phyloP scores from a whole-genome alignment of 2,329 filamentous ascomycete species.

The Fusarium pseudograminearum region DNA sequence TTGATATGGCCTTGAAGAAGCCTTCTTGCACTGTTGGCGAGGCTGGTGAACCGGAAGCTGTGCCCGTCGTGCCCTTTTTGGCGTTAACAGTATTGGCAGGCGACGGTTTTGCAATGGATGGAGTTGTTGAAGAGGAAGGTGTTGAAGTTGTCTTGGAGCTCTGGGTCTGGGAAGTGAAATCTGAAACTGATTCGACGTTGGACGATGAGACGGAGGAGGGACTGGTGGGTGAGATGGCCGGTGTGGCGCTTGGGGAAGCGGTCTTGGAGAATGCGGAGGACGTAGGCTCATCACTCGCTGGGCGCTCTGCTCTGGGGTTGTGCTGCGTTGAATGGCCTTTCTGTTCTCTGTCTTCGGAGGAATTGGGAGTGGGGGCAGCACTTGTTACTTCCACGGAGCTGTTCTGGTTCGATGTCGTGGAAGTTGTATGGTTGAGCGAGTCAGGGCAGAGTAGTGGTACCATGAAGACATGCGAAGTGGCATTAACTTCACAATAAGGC shows the following conservation, averaged over 20 bases:
- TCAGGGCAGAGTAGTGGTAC: conserved; percentile 28
- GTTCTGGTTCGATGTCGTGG: not conserved
- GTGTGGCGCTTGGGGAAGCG: conserved; percentile 26
- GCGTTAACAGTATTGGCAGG: conserved; percentile 31
- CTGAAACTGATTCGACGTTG: conserved; percentile 7
- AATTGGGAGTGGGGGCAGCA: not conserved
- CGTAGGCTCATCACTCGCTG: conserved; percentile 23
- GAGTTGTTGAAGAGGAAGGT: conserved; percentile 11
- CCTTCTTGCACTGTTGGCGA: conserved; percentile 93
- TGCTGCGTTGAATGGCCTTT: conserved; percentile 26
- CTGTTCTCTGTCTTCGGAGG: conserved; percentile 21
- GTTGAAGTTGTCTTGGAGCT: conserved; percentile 30
- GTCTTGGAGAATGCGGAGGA: conserved; percentile 26
- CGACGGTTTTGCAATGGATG: conserved; percentile 28
- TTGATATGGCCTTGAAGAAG: conserved; percentile 97
- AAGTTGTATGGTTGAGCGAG: conserved; percentile 13
- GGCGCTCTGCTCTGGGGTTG: conserved; percentile 19
- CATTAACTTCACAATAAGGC: conserved; percentile 19
- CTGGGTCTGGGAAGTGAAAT: conserved; percentile 20
- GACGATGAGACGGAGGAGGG: conserved; percentile 37
- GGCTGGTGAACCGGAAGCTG: conserved; percentile 45
- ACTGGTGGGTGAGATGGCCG: conserved; percentile 34
- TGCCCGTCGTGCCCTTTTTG: conserved; percentile 50
- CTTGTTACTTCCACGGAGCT: conserved; percentile 13
- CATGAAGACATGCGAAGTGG: conserved; percentile 16